These are phyloP conservation scores for Monosporascus ibericus DNA, from an alignment of 2,329 filamentous ascomycete species.

Conservation along the genomic window DNA sequence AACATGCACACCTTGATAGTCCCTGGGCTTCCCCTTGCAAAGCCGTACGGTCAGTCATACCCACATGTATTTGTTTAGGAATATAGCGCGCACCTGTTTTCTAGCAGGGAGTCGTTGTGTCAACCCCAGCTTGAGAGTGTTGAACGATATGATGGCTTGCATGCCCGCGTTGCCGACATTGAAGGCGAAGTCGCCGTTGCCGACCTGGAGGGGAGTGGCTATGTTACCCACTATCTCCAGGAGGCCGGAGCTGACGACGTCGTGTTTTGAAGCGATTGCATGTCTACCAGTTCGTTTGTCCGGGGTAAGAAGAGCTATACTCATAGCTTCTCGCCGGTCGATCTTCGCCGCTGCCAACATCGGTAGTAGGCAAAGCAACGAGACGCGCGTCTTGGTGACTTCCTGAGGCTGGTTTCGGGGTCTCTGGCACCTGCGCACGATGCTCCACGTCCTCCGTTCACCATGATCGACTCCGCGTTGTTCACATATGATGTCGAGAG, in stretches of 20 bases:
- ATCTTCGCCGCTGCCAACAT: conserved; percentile 6
- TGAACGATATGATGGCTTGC: conserved; percentile 23
- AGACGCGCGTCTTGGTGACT: conserved; percentile 2
- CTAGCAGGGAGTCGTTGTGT: conserved; percentile 30
- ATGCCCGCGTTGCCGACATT: conserved; percentile 25
- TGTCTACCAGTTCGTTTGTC: conserved; percentile 5
- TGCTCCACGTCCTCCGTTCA: neutral
- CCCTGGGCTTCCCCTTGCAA: conserved; percentile 19
- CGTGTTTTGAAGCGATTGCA: conserved; percentile 15
- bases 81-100: conserved; percentile 17
- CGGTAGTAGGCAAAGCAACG: conserved; percentile 4
- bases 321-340: conserved; percentile 2
- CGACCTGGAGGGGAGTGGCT: conserved; percentile 22
- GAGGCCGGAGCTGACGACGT: conserved; percentile 15
- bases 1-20: conserved; percentile 27
- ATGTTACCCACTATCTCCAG: conserved; percentile 13
- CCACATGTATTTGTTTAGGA: neutral
- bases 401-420: neutral
- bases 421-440: neutral
- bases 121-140: conserved; percentile 24
- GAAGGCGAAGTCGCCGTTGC: conserved; percentile 24
- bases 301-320: too few species aligned
- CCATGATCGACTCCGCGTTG: neutral
- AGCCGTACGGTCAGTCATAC: neutral
- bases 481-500: neutral